A percentile compares a stretch with the other conserved stretches of the same genome.
phyloP scores from a whole-genome alignment of 768 basidiomycete genomes.

The Hericium rajendrae region DNA sequence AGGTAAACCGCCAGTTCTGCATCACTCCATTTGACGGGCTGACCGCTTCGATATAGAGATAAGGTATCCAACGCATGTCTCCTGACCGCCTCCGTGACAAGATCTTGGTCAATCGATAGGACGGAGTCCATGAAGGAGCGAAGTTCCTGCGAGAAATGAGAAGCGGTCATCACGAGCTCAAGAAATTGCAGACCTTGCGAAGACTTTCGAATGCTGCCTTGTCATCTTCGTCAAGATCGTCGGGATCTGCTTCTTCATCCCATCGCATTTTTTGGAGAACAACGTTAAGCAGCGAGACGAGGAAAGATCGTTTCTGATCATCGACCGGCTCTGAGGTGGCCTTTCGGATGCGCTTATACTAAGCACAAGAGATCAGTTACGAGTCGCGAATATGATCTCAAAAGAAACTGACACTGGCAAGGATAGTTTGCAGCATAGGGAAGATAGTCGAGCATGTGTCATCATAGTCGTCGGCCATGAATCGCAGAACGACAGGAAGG shows the following conservation, averaged over 20 bases:
- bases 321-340: conserved; percentile 52
- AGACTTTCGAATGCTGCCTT: conserved; percentile 72
- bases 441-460: conserved; percentile 84
- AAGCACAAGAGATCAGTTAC: background rate
- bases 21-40: conserved; percentile 77
- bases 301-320: conserved; percentile 62
- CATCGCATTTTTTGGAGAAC: conserved; percentile 86
- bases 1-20: conserved; percentile 91
- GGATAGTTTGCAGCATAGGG: conserved; percentile 64
- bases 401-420: conserved; percentile 52
- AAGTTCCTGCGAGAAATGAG: conserved; percentile 50
- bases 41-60: conserved; percentile 54
- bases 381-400: background rate
- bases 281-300: conserved; percentile 67
- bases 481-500: conserved; percentile 75
- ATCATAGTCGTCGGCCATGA: conserved; percentile 85
- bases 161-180: background rate
- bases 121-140: conserved; percentile 82
- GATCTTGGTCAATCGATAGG: conserved; percentile 72
- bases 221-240: conserved; percentile 86
- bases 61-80: conserved; percentile 68
- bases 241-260: conserved; percentile 69
- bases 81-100: conserved; percentile 73
- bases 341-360: conserved; percentile 78
- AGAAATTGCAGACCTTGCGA: conserved; percentile 54